Conservation (phyloP, 768 basidiomycete species). For the Leccinum subgranulosum region DNA sequence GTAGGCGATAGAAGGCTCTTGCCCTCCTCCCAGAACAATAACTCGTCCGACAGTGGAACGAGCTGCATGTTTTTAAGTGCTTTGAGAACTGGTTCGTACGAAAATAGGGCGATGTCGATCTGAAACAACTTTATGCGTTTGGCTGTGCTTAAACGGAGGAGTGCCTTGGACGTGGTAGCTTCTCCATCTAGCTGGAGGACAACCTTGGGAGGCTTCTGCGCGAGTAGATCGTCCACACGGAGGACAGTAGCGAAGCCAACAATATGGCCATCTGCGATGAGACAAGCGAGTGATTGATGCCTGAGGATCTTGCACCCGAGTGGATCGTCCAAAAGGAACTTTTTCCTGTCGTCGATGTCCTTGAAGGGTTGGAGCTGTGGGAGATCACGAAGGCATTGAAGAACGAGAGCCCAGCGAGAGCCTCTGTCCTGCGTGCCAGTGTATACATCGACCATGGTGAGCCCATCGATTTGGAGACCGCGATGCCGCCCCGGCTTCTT, state of each 20-base stretch:
- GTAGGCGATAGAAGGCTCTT: conserved; percentile 7
- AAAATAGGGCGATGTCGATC: conserved; percentile 61
- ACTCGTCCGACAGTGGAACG: conserved; percentile 50
- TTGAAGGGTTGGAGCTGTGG: conserved; percentile 31
- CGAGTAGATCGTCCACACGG: conserved; percentile 53
- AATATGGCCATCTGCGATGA: conserved; percentile 47
- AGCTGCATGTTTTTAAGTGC: conserved; percentile 47
- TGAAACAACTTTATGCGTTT: conserved; percentile 45
- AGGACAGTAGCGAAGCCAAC: conserved; percentile 53
- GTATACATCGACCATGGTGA: conserved; percentile 39
- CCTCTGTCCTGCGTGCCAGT: conserved; percentile 27
- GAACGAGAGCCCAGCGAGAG: conserved; percentile 42
- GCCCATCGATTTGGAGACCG: conserved; percentile 37
- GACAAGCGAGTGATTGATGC: conserved; percentile 54
- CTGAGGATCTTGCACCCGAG: conserved; percentile 39
- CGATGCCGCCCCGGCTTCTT: conserved; percentile 42
- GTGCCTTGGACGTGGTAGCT: conserved; percentile 36
- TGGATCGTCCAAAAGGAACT: conserved; percentile 36
- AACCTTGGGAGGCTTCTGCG: conserved; percentile 44
- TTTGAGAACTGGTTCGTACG: conserved; percentile 59
- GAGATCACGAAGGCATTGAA: conserved; percentile 37
- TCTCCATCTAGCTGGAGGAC: conserved; percentile 55
- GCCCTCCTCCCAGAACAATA: conserved; percentile 51
- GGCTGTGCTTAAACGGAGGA: conserved; percentile 39
- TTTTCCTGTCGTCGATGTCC: conserved; percentile 35